Percentiles rank a stretch among this genome's conserved stretches.
Conservation (phyloP, 1,284 basidiomycete genomes). For the Naganishia liquefaciens region DNA sequence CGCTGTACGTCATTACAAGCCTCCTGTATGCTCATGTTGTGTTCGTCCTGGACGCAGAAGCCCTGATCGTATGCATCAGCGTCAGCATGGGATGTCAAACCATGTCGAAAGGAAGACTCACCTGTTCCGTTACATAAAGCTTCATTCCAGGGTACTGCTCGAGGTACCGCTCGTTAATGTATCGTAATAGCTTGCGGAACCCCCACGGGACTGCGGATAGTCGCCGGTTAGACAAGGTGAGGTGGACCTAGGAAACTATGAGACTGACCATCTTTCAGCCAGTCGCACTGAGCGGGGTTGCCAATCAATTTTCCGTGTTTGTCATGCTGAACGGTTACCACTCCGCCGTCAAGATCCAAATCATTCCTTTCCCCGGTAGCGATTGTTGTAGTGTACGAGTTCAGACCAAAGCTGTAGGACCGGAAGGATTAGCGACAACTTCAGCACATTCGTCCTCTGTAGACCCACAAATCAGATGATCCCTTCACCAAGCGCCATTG, state of each 20-base stretch:
- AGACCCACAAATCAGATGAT: slow-evolving; percentile 58
- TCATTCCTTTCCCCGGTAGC: slow-evolving; percentile 31
- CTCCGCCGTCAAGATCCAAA: slow-evolving; percentile 65
- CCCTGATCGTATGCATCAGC: slow-evolving; percentile 62
- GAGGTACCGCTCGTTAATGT: slow-evolving; percentile 66
- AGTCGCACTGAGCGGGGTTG: slow-evolving; percentile 59
- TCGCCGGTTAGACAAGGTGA: neutral
- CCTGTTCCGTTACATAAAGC: slow-evolving; percentile 30
- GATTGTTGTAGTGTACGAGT: slow-evolving; percentile 31
- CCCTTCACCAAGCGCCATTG: slow-evolving; percentile 66
- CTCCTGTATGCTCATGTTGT: slow-evolving; percentile 59
- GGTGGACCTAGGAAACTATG: slow-evolving; percentile 22
- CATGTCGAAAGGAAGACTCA: neutral
- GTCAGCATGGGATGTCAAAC: neutral
- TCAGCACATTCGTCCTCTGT: slow-evolving; percentile 37
- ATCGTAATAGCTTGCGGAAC: slow-evolving; percentile 62
- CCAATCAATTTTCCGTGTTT: slow-evolving; percentile 69
- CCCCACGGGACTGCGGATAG: slow-evolving; percentile 43
- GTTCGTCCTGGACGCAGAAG: slow-evolving; percentile 70
- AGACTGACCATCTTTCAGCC: slow-evolving; percentile 32
- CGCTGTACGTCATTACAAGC: slow-evolving; percentile 66
- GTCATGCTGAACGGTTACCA: slow-evolving; percentile 63
- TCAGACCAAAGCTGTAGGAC: slow-evolving; percentile 59
- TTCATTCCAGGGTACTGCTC: slow-evolving; percentile 62
- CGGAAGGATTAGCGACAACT: slow-evolving; percentile 61